Evolutionary conservation across 805 yeast genomes (phyloP), one percentile per base, ranked within the genome.

Genomic region (Nakazawaea ambrosiae): DNA sequence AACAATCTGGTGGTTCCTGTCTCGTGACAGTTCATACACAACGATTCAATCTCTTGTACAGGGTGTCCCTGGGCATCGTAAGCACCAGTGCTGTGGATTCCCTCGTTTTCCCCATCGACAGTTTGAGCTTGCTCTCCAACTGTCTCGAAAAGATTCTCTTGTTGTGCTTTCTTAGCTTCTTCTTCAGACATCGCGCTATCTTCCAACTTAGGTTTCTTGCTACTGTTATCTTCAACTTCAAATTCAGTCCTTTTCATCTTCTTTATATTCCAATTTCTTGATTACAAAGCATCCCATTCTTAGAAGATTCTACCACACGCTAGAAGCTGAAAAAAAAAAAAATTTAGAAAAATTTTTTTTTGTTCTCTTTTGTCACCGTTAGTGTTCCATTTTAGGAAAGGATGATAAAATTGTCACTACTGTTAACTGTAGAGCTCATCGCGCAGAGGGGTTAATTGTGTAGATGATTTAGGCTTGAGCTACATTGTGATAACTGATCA

Each of bases 21-120:
- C 47, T 90, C 66, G 45, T 80, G 84, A 61, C 99, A 92, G 66
- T 85, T 86, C 96, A 92, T 89, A 66, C 99, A 92, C 27, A 92
- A 63, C 7, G 97, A 87, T 55, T 90, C 90, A 45, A 92, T 75
- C 58, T 92, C 97, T 57, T 89, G 97, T 15, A 92, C 95, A 2
- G 96, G 95, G 49, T 87, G 92, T 4, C 96, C 96, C 57, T 78
- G 80, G 8, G 82, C 81, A 55, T 87, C 96, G 4, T 63, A 63
- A 18, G 89, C 90, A 17, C 92, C 95, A 1, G 94, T 84, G 26
- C 70, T 60, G 40, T 66, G 68, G 31, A 82, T 67, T 19, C 73
- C 80, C 33, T 45, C 42, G 27, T 47, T 39, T 29, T 59, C 66
- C 25, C 54, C 50, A 20, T 57, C 58, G 26, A 73, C 62, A 32